Evolutionary conservation across 2,329 filamentous ascomycete genomes (phyloP).

Genomic region (Nigrograna mackinnonii): DNA sequence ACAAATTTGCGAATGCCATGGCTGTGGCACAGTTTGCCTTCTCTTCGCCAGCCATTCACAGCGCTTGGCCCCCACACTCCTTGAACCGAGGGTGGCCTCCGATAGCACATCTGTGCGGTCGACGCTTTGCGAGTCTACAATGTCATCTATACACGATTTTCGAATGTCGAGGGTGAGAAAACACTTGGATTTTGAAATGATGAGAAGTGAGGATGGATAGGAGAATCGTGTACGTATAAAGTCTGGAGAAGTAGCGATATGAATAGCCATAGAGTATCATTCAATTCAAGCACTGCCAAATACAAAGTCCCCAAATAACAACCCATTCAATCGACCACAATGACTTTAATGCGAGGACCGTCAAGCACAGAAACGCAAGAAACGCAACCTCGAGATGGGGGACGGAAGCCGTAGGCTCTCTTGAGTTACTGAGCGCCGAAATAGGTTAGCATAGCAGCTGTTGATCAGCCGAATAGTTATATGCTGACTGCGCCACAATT

Average conservation of each 20-base stretch:
- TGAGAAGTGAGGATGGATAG: neutral
- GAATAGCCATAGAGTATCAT: neutral
- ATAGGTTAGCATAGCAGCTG: neutral
- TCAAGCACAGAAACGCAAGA: neutral
- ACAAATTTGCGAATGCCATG: constrained; percentile 1
- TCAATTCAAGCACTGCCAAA: neutral
- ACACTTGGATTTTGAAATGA: neutral
- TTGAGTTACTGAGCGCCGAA: neutral
- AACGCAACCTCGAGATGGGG: neutral
- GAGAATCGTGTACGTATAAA: no score
- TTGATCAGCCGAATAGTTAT: neutral
- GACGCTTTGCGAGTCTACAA: neutral
- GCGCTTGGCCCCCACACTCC: neutral
- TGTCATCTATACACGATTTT: neutral
- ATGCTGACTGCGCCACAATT: neutral
- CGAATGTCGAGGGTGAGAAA: neutral
- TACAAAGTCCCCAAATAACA: neutral
- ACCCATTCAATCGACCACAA: neutral
- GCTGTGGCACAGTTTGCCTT: neutral
- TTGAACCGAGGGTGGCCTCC: neutral
- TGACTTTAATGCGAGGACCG: neutral
- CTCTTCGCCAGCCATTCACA: neutral
- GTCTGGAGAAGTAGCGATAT: neutral
- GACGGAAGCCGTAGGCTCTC: neutral
- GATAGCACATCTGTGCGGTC: neutral